A percentile compares a stretch with the other conserved stretches of the same genome.
Evolutionary conservation across 2,329 filamentous ascomycete species (phyloP).

Genomic region (Cladophialophora psammophila): DNA sequence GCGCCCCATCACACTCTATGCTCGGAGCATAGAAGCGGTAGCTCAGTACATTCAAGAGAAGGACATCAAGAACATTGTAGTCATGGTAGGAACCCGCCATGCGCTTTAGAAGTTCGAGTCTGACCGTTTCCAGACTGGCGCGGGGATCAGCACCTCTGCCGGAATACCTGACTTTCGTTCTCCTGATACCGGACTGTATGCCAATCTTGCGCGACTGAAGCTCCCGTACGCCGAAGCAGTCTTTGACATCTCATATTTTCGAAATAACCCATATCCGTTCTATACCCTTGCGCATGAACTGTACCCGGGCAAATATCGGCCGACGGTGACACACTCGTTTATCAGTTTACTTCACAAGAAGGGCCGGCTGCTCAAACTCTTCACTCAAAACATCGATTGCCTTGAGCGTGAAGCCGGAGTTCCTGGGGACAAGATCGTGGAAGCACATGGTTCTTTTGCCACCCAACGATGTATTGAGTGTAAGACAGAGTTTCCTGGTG

Average conservation of each 20-base stretch:
- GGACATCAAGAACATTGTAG: slow-evolving; percentile 73
- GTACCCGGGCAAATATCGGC: slow-evolving; percentile 86
- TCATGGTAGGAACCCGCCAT: slow-evolving; percentile 65
- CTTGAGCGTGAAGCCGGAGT: slow-evolving; percentile 88
- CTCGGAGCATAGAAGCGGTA: slow-evolving; percentile 74
- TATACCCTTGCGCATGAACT: slow-evolving; percentile 91
- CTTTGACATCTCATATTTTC: slow-evolving; percentile 92
- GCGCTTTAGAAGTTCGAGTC: neutral
- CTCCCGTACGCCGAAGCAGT: slow-evolving; percentile 91
- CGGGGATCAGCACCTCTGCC: slow-evolving; percentile 72
- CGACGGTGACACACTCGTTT: slow-evolving; percentile 90
- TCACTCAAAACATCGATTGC: slow-evolving; percentile 98
- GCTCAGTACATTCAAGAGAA: slow-evolving; percentile 81
- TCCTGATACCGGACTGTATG: slow-evolving; percentile 90
- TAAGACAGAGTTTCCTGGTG: slow-evolving; percentile 72
- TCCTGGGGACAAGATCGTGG: slow-evolving; percentile 79
- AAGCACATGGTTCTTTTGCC: slow-evolving; percentile 95
- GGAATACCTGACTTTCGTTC: slow-evolving; percentile 93
- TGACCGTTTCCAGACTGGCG: slow-evolving; percentile 67
- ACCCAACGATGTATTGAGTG: slow-evolving; percentile 92
- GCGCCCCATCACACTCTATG: slow-evolving; percentile 69
- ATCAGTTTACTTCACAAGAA: slow-evolving; percentile 82
- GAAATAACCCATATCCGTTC: slow-evolving; percentile 83
- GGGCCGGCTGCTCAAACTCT: slow-evolving; percentile 79
- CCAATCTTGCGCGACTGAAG: slow-evolving; percentile 84